Evolutionary conservation across 129 eudicot species (phyloP), one percentile per base, ranked within the genome.

Genomic region (Mikania micrantha): DNA sequence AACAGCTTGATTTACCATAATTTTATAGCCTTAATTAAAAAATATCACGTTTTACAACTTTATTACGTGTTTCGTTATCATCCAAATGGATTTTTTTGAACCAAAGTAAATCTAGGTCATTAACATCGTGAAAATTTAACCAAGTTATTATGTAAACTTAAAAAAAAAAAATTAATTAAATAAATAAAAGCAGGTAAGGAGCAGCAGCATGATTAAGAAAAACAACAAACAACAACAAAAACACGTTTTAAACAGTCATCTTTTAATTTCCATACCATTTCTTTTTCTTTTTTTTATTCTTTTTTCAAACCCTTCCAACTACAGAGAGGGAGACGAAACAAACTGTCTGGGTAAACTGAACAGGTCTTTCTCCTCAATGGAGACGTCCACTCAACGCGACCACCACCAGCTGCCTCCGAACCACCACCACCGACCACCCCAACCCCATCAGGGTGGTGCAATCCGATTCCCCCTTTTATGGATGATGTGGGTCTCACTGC

Each of bases 361-460:
- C 66, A 91, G 59, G 48, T 91, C 97, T 77, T 73, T 87, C 84
- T 85, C 95, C 77, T 91, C 97, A 67, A 91, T 0, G 97, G 97
- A 64, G 97, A 91, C 44, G 88, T 66, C 95, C 97, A 91, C 70
- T 91, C 97, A 7, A 88, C 84, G 19, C 90, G 84, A 62, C 83
- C 80, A 45, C 85, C 90, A 16, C 69, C 61, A 29, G 86, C 65
- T 25, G 82, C 47, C 34, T 82, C 95, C 11, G 77, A 53, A 16
- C 42, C 38, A 57, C 63, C n/a, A n/a, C n/a, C 63, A 67, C 80
- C 78, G 4, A 81, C 60, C 27, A 45, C 84, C 56, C 49, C 70
- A 31, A 58, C 77, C 15, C 73, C 86, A 47, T 78, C 86, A 39
- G 78, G 36, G 11, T 4, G 88, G 66, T 80, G 69, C 69, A 81